Evolutionary conservation across 495 filamentous ascomycete species (phyloP), one percentile per base, ranked within the genome.

Genomic region (Umbilicaria muhlenbergii): DNA sequence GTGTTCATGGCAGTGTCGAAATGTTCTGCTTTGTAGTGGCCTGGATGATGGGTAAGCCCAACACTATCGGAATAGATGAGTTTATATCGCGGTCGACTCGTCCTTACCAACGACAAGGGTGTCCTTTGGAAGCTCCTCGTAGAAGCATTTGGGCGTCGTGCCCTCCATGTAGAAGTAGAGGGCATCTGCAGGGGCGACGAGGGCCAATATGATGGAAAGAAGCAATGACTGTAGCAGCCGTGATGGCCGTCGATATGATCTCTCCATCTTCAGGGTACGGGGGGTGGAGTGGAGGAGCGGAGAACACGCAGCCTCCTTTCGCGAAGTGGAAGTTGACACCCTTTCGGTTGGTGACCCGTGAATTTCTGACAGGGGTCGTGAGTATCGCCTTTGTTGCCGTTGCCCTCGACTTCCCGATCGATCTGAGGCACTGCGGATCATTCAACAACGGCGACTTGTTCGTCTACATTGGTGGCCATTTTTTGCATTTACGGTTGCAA

Each of bases 81-180:
- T 3, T 28, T 1, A 38, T 19, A 15, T n/a, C 3, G 19, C 14
- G 18, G 36, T 11, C 14, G 8, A 17, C 14, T 49, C 70, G 2
- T 42, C 14, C 52, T 46, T 68, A 84, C 81, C 91, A 35, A 94
- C 87, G 39, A 98, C 89, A 12, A 98, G 65, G 2, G 91, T 98
- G 65, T 95, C 92, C 67, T 96, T 94, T 39, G 88, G 92, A 37
- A 98, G 75, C 63, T 96, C 92, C 69, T 98, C 91, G 66, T 82
- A 94, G 78, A 98, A 96, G 65, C 91, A 98, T 59, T 83, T 86
- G 49, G 79, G 74, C 55, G 68, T 61, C 13, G 75, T 72, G 50
- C 81, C 82, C 55, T 96, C 88, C 61, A 96, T 78, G 70, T 84
- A 95, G 74, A 98, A 94, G 75, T 94, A 87, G 44, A 98, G 76